phyloP scores from a whole-genome alignment of 352 stramenopile genomes.

The Phytophthora citrophthora region DNA sequence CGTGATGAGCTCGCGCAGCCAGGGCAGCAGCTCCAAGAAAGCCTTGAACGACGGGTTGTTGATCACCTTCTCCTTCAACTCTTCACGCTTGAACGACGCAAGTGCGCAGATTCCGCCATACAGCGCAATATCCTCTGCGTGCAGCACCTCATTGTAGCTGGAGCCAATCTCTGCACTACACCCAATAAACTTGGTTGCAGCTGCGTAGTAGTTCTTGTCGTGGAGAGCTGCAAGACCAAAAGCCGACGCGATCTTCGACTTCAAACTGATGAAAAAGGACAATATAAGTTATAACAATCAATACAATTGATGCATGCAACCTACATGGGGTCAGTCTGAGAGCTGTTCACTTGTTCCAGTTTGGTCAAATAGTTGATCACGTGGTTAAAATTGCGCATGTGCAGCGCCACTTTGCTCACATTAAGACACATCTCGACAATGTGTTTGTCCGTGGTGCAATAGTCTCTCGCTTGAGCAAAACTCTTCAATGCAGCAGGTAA shows the following conservation, averaged over 20 bases:
- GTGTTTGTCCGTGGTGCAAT: constrained; percentile 91
- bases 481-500: constrained; percentile 80
- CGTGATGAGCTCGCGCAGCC: constrained; percentile 87
- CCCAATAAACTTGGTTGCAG: constrained; percentile 82
- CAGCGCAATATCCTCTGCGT: constrained; percentile 87
- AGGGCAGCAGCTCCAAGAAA: constrained; percentile 88
- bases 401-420: constrained; percentile 87
- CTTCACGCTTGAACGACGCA: constrained; percentile 82
- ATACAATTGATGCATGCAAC: background rate
- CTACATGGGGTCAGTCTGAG: constrained; percentile 78
- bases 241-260: constrained; percentile 81
- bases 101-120: constrained; percentile 89
- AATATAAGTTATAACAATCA: constrained; percentile 1
- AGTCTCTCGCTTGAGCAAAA: constrained; percentile 88
- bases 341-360: constrained; percentile 76
- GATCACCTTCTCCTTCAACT: constrained; percentile 87
- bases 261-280: constrained; percentile 51
- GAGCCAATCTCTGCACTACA: constrained; percentile 81
- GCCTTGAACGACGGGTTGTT: constrained; percentile 90
- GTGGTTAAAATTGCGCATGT: constrained; percentile 88
- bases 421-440: constrained; percentile 92
- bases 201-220: constrained; percentile 82
- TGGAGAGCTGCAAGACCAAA: constrained; percentile 84
- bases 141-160: constrained; percentile 85
- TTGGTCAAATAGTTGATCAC: constrained; percentile 90